A percentile compares a stretch with the other conserved stretches of the same genome.
Conservation (phyloP, 441 rosid species). For the Corymbia calophylla region DNA sequence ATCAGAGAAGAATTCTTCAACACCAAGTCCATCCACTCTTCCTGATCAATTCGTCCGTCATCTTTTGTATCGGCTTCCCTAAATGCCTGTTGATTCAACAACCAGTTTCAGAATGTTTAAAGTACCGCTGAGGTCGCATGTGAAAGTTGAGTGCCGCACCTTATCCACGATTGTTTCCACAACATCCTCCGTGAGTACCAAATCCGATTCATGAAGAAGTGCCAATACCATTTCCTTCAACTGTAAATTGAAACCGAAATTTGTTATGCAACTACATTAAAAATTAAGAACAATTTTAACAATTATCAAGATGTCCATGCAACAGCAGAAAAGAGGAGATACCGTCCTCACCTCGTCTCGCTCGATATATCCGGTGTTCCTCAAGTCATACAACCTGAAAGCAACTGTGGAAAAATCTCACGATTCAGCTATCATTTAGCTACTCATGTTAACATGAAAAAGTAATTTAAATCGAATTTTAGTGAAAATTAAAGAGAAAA, state of each 20-base stretch:
- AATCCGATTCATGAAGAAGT: conserved; percentile 77
- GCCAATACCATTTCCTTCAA: conserved; percentile 87
- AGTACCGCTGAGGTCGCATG: not conserved
- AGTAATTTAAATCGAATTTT: not conserved
- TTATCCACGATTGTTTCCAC: conserved; percentile 71
- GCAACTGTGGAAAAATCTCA: conserved; percentile 46
- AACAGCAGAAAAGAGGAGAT: not conserved
- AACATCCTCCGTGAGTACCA: conserved; percentile 51
- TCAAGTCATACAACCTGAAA: conserved; percentile 72
- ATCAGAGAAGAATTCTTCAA: conserved; percentile 54
- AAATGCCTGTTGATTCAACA: conserved; percentile 34
- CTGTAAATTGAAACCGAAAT: conserved; percentile 15
- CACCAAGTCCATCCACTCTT: conserved; percentile 73
- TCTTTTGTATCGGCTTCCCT: conserved; percentile 43
- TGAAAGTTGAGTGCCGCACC: conserved; percentile 23
- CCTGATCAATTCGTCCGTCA: conserved; percentile 58
- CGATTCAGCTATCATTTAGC: not conserved
- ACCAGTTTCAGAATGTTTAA: not conserved
- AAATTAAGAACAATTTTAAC: not conserved
- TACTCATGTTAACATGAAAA: not conserved
- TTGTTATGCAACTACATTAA: not conserved
- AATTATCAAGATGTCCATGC: not conserved
- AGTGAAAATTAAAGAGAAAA: not conserved
- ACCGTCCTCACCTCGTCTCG: conserved; percentile 63
- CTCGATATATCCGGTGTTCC: conserved; percentile 80